Conservation (phyloP, 257 asterid species). For the Datura wrightii region DNA sequence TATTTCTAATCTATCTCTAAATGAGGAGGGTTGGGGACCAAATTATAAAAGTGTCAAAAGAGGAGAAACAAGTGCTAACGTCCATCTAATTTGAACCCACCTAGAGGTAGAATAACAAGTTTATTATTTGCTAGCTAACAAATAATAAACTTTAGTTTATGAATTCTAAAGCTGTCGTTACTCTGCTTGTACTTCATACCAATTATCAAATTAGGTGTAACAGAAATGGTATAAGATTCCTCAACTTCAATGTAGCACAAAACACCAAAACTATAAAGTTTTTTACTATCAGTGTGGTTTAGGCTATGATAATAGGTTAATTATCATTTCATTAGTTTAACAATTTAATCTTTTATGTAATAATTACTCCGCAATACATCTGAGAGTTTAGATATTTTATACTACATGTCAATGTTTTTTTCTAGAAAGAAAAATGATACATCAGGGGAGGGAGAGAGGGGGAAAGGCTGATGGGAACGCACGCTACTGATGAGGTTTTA, state of each 20-base stretch:
- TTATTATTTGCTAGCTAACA: neutral
- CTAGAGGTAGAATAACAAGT: neutral
- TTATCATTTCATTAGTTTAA: too few species aligned
- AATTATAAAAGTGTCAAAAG: neutral
- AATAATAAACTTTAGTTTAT: neutral
- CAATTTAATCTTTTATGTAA: too few species aligned
- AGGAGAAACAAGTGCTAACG: too few species aligned
- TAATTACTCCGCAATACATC: too few species aligned
- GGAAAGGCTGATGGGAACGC: too few species aligned
- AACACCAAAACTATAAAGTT: neutral
- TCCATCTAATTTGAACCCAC: neutral
- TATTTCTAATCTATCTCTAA: neutral
- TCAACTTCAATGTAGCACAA: conserved; percentile 1
- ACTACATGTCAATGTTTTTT: too few species aligned
- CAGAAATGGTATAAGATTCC: conserved; percentile 2
- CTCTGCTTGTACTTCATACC: neutral
- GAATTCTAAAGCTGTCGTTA: neutral
- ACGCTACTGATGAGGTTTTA: too few species aligned
- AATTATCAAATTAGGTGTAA: neutral
- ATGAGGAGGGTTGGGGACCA: neutral
- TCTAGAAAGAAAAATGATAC: too few species aligned
- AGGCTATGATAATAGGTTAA: too few species aligned
- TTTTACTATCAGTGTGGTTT: neutral
- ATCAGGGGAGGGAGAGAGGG: too few species aligned
- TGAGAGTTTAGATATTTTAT: too few species aligned